Evolutionary conservation across 225 moss, liverwort and hornwort genomes (phyloP).

Genomic region (Pseudisothecium myosuroides): DNA sequence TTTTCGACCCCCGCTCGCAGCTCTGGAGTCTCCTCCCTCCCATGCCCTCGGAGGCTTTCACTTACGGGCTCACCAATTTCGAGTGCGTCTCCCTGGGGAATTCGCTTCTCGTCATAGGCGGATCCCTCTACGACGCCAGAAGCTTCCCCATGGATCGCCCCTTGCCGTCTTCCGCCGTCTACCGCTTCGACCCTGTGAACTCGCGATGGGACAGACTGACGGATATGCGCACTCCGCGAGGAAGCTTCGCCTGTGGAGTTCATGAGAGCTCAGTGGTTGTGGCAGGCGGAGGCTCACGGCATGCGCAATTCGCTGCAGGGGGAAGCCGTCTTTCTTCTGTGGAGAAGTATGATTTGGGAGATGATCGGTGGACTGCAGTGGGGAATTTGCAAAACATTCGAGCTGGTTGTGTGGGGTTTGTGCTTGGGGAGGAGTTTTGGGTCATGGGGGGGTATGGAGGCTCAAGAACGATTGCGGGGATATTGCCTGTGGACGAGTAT

Average conservation of each 20-base stretch:
- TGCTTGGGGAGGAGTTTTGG: slow-evolving; percentile 46
- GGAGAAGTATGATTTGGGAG: slow-evolving; percentile 28
- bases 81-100: slow-evolving; percentile 48
- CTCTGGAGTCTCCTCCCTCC: slow-evolving; percentile 49
- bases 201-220: slow-evolving; percentile 39
- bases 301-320: slow-evolving; percentile 56
- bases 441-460: slow-evolving; percentile 57
- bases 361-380: slow-evolving; percentile 38
- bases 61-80: slow-evolving; percentile 61
- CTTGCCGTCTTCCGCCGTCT: slow-evolving; percentile 42
- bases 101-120: slow-evolving; percentile 40
- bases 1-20: slow-evolving; percentile 52
- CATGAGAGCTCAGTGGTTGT: slow-evolving; percentile 33
- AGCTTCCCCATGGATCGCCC: slow-evolving; percentile 68
- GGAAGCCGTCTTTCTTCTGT: slow-evolving; percentile 37
- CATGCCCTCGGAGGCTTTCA: slow-evolving; percentile 64
- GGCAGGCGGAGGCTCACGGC: slow-evolving; percentile 54
- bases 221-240: slow-evolving; percentile 41
- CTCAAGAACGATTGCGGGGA: slow-evolving; percentile 55
- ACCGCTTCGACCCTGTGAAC: slow-evolving; percentile 29
- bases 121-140: slow-evolving; percentile 50
- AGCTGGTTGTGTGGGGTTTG: slow-evolving; percentile 55
- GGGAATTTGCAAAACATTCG: slow-evolving; percentile 36
- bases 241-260: slow-evolving; percentile 52
- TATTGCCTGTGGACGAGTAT: slow-evolving; percentile 61